Conservation (phyloP, 371 early-diverging fungal species). For the Quaeritorhiza haematococci region DNA sequence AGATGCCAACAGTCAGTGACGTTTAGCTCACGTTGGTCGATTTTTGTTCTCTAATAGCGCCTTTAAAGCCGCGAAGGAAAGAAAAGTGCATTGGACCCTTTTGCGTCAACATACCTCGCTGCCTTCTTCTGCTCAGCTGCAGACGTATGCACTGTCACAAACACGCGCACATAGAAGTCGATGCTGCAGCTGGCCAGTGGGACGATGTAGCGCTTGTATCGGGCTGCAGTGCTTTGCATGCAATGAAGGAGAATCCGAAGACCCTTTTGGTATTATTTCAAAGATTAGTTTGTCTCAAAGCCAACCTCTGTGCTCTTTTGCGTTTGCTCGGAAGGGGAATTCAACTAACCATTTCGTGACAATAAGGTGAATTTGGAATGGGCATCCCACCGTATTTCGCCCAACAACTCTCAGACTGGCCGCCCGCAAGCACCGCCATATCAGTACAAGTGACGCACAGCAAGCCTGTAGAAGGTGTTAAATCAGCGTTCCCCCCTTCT, state of each 20-base stretch:
- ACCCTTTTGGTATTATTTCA: too few species aligned
- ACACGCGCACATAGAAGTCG: constrained; percentile 98
- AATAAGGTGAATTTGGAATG: constrained; percentile 62
- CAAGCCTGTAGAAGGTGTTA: constrained; percentile 48
- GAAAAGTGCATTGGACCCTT: not conserved
- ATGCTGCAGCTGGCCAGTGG: constrained; percentile 94
- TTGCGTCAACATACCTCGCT: constrained; percentile 55
- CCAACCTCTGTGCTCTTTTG: too few species aligned
- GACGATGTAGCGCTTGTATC: constrained; percentile 80
- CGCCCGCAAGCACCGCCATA: constrained; percentile 91
- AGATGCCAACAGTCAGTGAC: not conserved
- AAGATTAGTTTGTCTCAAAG: too few species aligned
- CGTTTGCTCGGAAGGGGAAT: too few species aligned
- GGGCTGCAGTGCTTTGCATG: constrained; percentile 81
- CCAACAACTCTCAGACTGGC: constrained; percentile 88
- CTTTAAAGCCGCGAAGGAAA: not conserved
- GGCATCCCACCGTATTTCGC: constrained; percentile 95
- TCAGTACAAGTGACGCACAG: constrained; percentile 99
- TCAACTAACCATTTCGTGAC: constrained; percentile 57
- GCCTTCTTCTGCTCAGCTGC: constrained; percentile 69
- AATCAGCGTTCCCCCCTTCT: too few species aligned
- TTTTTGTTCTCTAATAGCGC: not conserved
- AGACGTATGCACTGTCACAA: constrained; percentile 89
- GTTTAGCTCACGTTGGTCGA: not conserved
- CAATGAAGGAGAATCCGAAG: constrained; percentile 88